Evolutionary conservation across 257 asterid genomes (phyloP).

Genomic region (Nicotiana paniculata): DNA sequence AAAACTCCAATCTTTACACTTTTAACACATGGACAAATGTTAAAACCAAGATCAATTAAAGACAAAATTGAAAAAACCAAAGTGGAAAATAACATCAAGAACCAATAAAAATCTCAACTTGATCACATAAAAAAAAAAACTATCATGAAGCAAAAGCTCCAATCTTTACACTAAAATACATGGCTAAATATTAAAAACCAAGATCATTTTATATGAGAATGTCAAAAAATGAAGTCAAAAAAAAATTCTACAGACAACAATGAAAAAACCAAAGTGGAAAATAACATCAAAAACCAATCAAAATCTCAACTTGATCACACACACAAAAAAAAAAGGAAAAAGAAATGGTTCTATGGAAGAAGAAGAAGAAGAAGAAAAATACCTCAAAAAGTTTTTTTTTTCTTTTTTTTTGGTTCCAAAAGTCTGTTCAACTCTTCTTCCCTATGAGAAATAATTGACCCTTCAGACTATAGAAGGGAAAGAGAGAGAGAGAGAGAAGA

Average conservation of each 20-base stretch:
- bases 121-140: not conserved
- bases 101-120: not conserved
- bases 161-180: too few relatives aligned
- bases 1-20: too few relatives aligned
- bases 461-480: slow-evolving; percentile 2
- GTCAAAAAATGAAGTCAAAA: not conserved
- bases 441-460: slow-evolving; percentile 22
- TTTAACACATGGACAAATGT: not conserved
- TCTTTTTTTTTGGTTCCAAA: not conserved
- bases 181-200: too few relatives aligned
- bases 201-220: not conserved
- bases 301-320: not conserved
- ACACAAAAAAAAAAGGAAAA: not conserved
- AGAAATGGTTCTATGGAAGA: not conserved
- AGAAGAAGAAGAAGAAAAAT: not conserved
- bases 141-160: not conserved
- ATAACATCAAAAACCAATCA: not conserved
- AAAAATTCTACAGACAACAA: not conserved
- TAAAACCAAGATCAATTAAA: not conserved
- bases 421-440: slow-evolving; percentile 11
- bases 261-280: not conserved
- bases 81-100: not conserved
- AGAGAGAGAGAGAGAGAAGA: not conserved
- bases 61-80: not conserved
- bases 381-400: not conserved